Percentiles rank a stretch among this genome's conserved stretches.
Evolutionary conservation across 768 basidiomycete species (phyloP).

Genomic region (Lactarius trivialis): DNA sequence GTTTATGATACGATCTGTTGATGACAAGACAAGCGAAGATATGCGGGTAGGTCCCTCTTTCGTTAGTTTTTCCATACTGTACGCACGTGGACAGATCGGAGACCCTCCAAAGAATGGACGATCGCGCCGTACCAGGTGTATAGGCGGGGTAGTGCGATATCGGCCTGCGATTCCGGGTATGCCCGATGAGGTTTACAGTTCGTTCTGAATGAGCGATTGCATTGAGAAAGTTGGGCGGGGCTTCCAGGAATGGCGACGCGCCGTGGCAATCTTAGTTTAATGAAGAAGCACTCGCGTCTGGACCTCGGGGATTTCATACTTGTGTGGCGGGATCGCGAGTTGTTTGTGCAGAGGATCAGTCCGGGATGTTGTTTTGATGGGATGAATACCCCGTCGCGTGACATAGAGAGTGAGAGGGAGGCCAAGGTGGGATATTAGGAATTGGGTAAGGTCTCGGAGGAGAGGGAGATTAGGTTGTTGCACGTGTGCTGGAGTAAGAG

Average conservation of each 20-base stretch:
- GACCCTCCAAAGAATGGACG: neutral
- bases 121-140: neutral
- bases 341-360: neutral
- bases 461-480: neutral
- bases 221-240: neutral
- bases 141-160: neutral
- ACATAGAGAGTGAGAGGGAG: no score
- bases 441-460: no score
- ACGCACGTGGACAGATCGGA: neutral
- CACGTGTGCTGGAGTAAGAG: neutral
- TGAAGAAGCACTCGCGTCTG: neutral
- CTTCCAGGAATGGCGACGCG: neutral
- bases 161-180: neutral
- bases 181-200: neutral
- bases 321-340: neutral
- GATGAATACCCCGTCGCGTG: no score
- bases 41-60: neutral
- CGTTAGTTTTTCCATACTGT: neutral
- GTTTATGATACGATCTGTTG: neutral
- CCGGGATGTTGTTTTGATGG: no score
- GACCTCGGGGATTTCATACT: neutral
- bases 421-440: no score
- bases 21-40: neutral
- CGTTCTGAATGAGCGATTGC: neutral
- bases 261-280: neutral